Percentiles rank a stretch among this genome's conserved stretches.
Evolutionary conservation across 805 yeast genomes (phyloP).

Genomic region (Kazachstania taianensis): DNA sequence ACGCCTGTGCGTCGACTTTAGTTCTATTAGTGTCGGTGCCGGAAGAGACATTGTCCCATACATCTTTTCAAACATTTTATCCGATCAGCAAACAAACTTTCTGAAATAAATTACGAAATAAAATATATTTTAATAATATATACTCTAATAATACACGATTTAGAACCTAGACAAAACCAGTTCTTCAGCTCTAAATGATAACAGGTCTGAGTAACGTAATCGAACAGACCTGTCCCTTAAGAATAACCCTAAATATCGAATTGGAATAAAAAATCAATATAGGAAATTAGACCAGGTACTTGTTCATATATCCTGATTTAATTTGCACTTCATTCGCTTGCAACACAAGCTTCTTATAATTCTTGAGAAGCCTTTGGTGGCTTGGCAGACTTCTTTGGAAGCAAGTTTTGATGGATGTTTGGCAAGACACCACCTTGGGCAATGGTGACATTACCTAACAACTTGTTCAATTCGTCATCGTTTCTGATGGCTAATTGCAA

Average conservation of each 20-base stretch:
- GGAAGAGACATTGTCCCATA: too few relatives aligned
- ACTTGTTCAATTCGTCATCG: conserved; percentile 96
- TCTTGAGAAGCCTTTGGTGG: conserved; percentile 56
- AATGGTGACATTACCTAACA: conserved; percentile 85
- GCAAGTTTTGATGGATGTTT: conserved; percentile 87
- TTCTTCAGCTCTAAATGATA: conserved; percentile 1
- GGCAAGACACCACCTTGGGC: conserved; percentile 99
- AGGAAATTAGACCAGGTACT: background rate
- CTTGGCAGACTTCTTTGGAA: conserved; percentile 66
- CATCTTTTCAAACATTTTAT: too few relatives aligned
- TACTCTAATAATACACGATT: conserved; percentile 2
- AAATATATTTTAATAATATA: background rate
- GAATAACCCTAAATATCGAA: background rate
- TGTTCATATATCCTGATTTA: background rate
- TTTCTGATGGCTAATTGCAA: conserved; percentile 97
- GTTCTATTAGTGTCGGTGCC: too few relatives aligned
- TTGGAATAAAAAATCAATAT: background rate
- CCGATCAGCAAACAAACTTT: too few relatives aligned
- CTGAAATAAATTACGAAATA: too few relatives aligned
- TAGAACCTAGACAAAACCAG: conserved; percentile 2
- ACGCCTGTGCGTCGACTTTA: too few relatives aligned
- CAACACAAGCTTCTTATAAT: conserved; percentile 34
- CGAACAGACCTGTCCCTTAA: background rate
- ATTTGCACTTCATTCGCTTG: background rate
- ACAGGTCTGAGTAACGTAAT: background rate